phyloP scores from a whole-genome alignment of 768 basidiomycete species.

The Cyclocybe cylindracea region DNA sequence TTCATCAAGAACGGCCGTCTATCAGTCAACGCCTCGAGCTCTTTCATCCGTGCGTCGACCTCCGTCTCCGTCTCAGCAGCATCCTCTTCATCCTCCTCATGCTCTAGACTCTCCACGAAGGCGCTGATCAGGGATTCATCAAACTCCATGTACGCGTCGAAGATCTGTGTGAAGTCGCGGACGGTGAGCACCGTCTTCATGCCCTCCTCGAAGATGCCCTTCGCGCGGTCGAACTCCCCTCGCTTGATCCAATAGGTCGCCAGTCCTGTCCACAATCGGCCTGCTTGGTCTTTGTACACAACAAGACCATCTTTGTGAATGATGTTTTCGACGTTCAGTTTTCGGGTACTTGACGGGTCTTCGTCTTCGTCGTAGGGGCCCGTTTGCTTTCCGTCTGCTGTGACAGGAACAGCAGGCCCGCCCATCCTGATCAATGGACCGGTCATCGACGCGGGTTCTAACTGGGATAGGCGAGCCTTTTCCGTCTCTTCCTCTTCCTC shows the following conservation, averaged over 20 bases:
- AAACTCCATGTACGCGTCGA: constrained; percentile 95
- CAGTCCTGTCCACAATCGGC: constrained; percentile 92
- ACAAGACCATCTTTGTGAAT: constrained; percentile 83
- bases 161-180: constrained; percentile 96
- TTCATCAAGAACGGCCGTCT: constrained; percentile 94
- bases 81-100: constrained; percentile 86
- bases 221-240: constrained; percentile 91
- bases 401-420: constrained; percentile 59
- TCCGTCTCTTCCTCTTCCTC: constrained; percentile 12
- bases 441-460: constrained; percentile 47
- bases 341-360: constrained; percentile 68
- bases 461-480: constrained; percentile 3
- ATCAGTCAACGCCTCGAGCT: constrained; percentile 94
- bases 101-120: constrained; percentile 83
- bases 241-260: constrained; percentile 99
- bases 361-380: constrained; percentile 77
- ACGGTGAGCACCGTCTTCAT: constrained; percentile 85
- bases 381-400: constrained; percentile 49
- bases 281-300: constrained; percentile 96
- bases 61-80: constrained; percentile 79
- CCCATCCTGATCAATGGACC: constrained; percentile 73
- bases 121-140: constrained; percentile 87
- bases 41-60: constrained; percentile 85
- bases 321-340: constrained; percentile 85
- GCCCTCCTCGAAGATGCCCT: constrained; percentile 85